Percentiles rank a stretch among this genome's conserved stretches.
Conservation (phyloP, 2,329 filamentous ascomycete species). For the Curvularia eragrostidis region DNA sequence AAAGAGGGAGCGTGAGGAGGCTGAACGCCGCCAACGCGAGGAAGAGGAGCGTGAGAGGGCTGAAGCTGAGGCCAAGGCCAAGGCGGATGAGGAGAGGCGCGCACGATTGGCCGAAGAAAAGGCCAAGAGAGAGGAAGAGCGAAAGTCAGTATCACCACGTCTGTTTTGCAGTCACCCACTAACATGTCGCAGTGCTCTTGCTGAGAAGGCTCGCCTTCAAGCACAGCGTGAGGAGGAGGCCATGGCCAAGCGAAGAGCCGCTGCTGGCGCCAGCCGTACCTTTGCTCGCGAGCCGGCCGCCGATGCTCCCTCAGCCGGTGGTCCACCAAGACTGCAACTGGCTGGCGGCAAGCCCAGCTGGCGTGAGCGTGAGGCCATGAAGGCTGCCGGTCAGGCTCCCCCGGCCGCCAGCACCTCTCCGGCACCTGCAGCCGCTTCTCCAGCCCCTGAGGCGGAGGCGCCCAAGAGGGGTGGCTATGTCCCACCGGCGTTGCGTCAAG, state of each 20-base stretch:
- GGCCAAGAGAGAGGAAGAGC: constrained; percentile 63
- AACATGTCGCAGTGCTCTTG: constrained; percentile 61
- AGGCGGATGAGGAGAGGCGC: constrained; percentile 80
- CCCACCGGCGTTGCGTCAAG: constrained; percentile 54
- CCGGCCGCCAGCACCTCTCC: constrained; percentile 46
- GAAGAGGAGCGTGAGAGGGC: constrained; percentile 81
- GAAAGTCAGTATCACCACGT: constrained; percentile 57
- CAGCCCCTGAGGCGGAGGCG: constrained; percentile 44
- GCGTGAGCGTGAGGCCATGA: constrained; percentile 73
- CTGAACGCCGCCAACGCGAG: constrained; percentile 77
- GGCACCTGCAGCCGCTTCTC: constrained; percentile 34
- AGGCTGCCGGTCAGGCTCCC: constrained; percentile 40
- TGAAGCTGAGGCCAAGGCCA: constrained; percentile 86
- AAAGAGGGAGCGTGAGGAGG: constrained; percentile 83
- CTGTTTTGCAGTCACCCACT: constrained; percentile 30
- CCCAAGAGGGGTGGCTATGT: constrained; percentile 55
- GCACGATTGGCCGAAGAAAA: constrained; percentile 76
- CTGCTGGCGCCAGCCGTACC: constrained; percentile 39
- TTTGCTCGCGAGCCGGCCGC: constrained; percentile 47
- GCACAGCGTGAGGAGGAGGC: constrained; percentile 87
- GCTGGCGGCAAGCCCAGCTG: constrained; percentile 70
- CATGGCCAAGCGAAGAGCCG: constrained; percentile 68
- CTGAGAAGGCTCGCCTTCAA: constrained; percentile 70
- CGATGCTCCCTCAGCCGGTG: constrained; percentile 51
- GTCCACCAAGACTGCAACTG: constrained; percentile 68